Percentiles rank a stretch among this genome's conserved stretches.
phyloP scores from a whole-genome alignment of 441 rosid species.

The Manihot esculenta region DNA sequence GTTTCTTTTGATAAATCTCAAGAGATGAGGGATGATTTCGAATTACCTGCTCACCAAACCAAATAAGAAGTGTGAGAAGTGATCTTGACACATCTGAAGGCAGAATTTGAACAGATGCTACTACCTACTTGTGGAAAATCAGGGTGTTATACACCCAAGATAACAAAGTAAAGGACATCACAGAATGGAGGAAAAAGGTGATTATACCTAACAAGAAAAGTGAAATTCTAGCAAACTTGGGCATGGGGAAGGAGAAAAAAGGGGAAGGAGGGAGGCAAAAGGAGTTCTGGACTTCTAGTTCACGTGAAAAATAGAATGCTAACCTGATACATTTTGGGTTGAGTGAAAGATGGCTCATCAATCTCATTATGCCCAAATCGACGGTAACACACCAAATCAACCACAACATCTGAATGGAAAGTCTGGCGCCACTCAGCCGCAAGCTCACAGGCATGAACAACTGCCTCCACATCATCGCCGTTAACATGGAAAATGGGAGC shows the following conservation, averaged over 20 bases:
- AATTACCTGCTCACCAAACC: constrained; percentile 56
- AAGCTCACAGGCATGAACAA: constrained; percentile 89
- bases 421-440: constrained; percentile 99
- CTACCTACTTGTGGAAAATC: neutral
- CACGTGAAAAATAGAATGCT: constrained; percentile 3
- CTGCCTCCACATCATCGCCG: constrained; percentile 96
- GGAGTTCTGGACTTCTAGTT: too few species aligned
- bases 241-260: neutral
- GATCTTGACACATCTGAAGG: constrained; percentile 6
- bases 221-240: neutral
- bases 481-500: constrained; percentile 95
- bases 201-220: constrained; percentile 1
- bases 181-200: neutral
- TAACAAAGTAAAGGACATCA: neutral
- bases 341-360: constrained; percentile 95
- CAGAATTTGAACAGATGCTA: neutral
- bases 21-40: constrained; percentile 85
- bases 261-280: neutral
- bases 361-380: constrained; percentile 95
- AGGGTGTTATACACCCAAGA: neutral
- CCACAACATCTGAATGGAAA: constrained; percentile 93
- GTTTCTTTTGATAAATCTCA: constrained; percentile 65
- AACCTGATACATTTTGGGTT: constrained; percentile 97
- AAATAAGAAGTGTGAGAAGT: constrained; percentile 15
- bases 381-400: constrained; percentile 90